Evolutionary conservation across 768 basidiomycete species (phyloP).

Genomic region (Boletus fagicola): DNA sequence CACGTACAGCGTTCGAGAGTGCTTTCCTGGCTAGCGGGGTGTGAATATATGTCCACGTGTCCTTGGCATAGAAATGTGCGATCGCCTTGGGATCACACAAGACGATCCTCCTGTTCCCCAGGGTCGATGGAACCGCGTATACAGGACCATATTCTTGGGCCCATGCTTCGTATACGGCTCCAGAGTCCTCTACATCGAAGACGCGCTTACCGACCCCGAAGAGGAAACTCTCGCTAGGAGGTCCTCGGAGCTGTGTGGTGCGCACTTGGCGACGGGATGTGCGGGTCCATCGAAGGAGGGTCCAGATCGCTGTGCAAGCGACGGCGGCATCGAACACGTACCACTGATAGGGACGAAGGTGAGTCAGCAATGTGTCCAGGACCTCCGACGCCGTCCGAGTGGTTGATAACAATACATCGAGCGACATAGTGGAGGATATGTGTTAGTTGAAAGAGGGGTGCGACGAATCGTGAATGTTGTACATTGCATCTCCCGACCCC

Average conservation of each 20-base stretch:
- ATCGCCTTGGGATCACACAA: slow-evolving; percentile 42
- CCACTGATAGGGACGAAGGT: not conserved
- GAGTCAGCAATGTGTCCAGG: not conserved
- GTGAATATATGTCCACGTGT: slow-evolving; percentile 39
- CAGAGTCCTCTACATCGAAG: not conserved
- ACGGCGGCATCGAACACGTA: not conserved
- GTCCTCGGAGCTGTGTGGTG: slow-evolving; percentile 18
- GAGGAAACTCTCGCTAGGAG: slow-evolving; percentile 16
- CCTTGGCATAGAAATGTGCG: slow-evolving; percentile 13
- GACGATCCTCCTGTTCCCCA: slow-evolving; percentile 13
- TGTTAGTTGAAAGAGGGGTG: not conserved
- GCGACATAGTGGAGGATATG: not conserved
- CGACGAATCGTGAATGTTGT: not conserved
- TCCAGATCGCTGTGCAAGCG: not conserved
- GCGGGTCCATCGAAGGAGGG: slow-evolving; percentile 4
- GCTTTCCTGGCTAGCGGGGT: slow-evolving; percentile 32
- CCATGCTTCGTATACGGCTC: slow-evolving; percentile 22
- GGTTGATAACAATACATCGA: not conserved
- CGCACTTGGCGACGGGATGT: slow-evolving; percentile 31
- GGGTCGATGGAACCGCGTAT: slow-evolving; percentile 15
- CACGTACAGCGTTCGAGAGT: slow-evolving; percentile 25
- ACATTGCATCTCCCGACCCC: no score
- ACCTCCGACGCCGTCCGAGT: not conserved
- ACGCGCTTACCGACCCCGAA: slow-evolving; percentile 16
- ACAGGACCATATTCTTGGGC: slow-evolving; percentile 18